Base-by-base conservation (phyloP, 2,329 filamentous ascomycete species). In the Aspergillus pseudonomiae region DNA sequence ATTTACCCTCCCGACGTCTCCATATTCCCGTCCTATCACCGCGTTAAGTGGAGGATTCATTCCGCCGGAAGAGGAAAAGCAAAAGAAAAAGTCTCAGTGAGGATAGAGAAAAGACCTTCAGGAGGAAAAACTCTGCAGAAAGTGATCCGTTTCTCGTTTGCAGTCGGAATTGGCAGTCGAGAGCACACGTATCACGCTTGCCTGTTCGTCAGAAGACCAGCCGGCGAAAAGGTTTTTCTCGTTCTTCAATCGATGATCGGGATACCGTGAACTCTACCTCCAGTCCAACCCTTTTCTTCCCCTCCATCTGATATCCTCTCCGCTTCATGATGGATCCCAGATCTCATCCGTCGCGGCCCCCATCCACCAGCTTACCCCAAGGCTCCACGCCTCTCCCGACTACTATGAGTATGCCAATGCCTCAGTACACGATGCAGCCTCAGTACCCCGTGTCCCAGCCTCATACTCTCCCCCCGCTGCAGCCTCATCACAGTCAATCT, bases 351-450 rank as follows among this genome's bases (percentile, higher is more conserved):
- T 79, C 78, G 68, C 75, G 78, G 63, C 78, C 78, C 70, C 76
- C 80, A 26, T 81, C 80, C 63, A 80, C 80, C 72, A 80, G 74
- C 65, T 67, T 81, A 64, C 78, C 79, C 62, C 80, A 80, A 69
- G 76, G 76, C 67, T 78, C 79, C 66, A 77, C 80, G 72, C 78
- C 80, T 54, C 72, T 81, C 64, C 77, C 78, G 57, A 78, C 79
- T 63, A 78, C 80, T 53, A 75, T 81, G 68, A 81, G 77, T 68
- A 79, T 80, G 76, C 77, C 75, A 16, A 81, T 81, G 77, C 80
- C 80, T 63, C 79, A 81, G 65, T 82, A 82, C 72, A 74, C 76
- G 68, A 80, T 80, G 77, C 79, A 80, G 74, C 78, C 75, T 59
- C 80, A 81, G 64, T 80, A 80, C 65, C 71, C 74, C 36, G 77